Base-by-base conservation (phyloP, 306 rosid genomes). In the barrel medic (Medicago truncatula) region DNA sequence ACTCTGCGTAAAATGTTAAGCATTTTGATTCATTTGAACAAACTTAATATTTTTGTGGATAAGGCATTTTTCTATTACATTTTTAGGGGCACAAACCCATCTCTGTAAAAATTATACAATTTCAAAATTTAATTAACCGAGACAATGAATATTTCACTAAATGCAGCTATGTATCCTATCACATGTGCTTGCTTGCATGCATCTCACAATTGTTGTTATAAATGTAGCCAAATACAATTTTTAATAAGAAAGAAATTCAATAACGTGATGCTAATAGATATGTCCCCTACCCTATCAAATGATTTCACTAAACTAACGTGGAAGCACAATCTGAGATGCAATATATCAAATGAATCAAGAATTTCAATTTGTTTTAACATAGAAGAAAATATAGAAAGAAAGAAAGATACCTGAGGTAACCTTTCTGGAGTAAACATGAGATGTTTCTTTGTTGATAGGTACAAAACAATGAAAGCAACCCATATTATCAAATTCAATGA, bases 381-480 rank as follows among this genome's bases (percentile, higher is more conserved):
- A 46, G 16, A 46, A 46, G 16, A 1, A 43, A 43, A 43, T 43
- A 76, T 67, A 39, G 12, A 7, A 72, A 72, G 76, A 59, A 74
- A 57, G n/a, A 25, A 23, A 13, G 21, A 21, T 8, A 93, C 95
- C 95, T 76, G 95, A 84, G 82, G 8, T 31, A 61, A 61, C 23
- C 21, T 8, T 38, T n/a, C 64, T 53, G 50, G 75, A 74, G 79
- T 76, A 69, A 78, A 86, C 50, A 1, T 4, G 67, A 38, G 93
- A 77, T 74, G 78, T 83, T 39, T 87, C 92, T 80, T 87, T 89
- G 34, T 64, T 64, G 31, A 96, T 85, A 84, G 96, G 88, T 87
- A 85, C 83, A 83, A 85, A 85, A 83, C 93, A 90, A 76, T 92
- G 92, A 73, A 90, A 84, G 81, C 95, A 89, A 87, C 97, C 95